These are phyloP conservation scores for Geopyxis carbonaria DNA, from an alignment of 495 filamentous ascomycete genomes.

Conservation along the genomic window DNA sequence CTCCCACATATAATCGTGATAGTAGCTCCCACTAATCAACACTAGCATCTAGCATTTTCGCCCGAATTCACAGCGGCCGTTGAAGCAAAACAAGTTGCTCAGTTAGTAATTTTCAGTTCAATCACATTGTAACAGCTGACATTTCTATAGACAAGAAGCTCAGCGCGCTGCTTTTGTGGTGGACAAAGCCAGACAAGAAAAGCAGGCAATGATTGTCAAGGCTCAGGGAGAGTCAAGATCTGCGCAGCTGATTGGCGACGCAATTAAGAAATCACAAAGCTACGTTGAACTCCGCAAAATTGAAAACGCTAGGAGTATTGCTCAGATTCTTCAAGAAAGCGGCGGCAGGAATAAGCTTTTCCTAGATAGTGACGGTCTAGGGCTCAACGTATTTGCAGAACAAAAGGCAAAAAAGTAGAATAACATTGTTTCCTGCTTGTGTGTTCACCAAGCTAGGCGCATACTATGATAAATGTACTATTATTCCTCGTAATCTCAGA, in stretches of 20 bases:
- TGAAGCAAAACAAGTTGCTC: constrained; percentile 96
- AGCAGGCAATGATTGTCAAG: constrained; percentile 95
- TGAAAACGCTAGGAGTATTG: constrained; percentile 85
- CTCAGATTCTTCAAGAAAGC: constrained; percentile 60
- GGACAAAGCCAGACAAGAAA: constrained; percentile 97
- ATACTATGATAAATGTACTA: too few relatives aligned
- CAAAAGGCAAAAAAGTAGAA: constrained; percentile 7
- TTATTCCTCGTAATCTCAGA: too few relatives aligned
- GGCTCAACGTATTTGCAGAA: constrained; percentile 52
- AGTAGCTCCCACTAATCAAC: constrained; percentile 14
- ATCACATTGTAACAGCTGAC: constrained; percentile 2
- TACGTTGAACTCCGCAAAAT: constrained; percentile 96
- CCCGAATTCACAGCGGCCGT: constrained; percentile 98
- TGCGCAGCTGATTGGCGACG: constrained; percentile 92
- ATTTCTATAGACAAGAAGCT: constrained; percentile 92
- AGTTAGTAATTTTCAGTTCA: constrained; percentile 29
- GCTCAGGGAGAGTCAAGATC: constrained; percentile 98
- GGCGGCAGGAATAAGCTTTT: constrained; percentile 89
- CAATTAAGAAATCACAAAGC: constrained; percentile 95
- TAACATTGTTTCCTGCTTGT: too few relatives aligned
- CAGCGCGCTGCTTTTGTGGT: constrained; percentile 95
- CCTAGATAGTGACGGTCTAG: constrained; percentile 73
- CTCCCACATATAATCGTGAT: neutral
- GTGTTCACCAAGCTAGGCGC: too few relatives aligned
- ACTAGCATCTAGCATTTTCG: constrained; percentile 91